Base-by-base conservation (phyloP, 208 protist species). In the Willaertia magna region DNA sequence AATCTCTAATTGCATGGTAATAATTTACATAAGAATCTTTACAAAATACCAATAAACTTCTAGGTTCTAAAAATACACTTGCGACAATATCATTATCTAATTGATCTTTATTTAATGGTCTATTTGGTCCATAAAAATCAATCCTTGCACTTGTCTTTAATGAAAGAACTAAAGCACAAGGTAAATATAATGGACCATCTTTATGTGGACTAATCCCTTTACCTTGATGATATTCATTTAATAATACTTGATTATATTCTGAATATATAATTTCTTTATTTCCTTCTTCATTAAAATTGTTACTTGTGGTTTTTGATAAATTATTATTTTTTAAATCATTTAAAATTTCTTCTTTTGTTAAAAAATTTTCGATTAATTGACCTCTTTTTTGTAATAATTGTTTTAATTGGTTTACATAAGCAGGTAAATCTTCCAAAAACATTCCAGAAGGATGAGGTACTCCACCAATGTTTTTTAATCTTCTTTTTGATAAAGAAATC, bases 171-270 rank as follows among this genome's bases (percentile, higher is more conserved):
- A 55, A n/a, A 30, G 96, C 93, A 85, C 92, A 67, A 14, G 93
- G 93, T 18, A 94, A 89, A 85, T 96, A 96, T 82, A 96, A 95
- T 48, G 93, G 93, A 6, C 94, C 94, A 85, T 96, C 94, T 81
- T 91, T 93, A 90, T 96, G 94, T 2, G 93, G 92, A 0, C 89
- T 92, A 43, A 96, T 96, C 76, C 94, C 93, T 30, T 96, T 93
- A 67, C 92, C 89, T 11, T 84, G 52, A 84, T 94, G 39, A 86
- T 96, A 96, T 89, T 96, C 94, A 87, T 96, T 94, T n/a, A 96
- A 92, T 49, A 94, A 92, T 49, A 96, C 93, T 86, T 93, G 78
- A 83, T 83, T 83, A 7, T 55, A 55, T 0, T 40, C 2, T 12
- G 4, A 9, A 34, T 26, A 0, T 79, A 30, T 0, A 26, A 42